Percentiles rank a stretch among this genome's conserved stretches.
Conservation (phyloP, 768 basidiomycete species). For the Hydnomerulius pinastri region DNA sequence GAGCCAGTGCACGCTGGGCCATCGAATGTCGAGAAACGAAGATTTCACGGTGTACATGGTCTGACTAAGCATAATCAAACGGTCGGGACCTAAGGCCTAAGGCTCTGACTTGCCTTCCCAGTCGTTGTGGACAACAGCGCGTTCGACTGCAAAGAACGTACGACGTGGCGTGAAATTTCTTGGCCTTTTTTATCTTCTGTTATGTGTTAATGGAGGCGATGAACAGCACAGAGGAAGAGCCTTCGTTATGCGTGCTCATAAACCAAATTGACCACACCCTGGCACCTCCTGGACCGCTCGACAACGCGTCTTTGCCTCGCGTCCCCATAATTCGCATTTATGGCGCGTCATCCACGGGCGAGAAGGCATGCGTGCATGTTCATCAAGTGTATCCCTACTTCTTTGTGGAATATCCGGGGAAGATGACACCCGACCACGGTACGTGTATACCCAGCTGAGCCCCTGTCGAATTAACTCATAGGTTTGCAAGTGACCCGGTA, state of each 20-base stretch:
- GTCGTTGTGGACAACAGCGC: too few relatives aligned
- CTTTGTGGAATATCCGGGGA: slow-evolving; percentile 79
- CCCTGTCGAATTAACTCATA: slow-evolving; percentile 3
- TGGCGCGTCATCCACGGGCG: slow-evolving; percentile 75
- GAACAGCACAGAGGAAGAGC: slow-evolving; percentile 15
- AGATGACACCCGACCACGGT: slow-evolving; percentile 67
- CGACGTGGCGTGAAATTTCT: not conserved
- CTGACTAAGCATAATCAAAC: not conserved
- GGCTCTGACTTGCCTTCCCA: too few relatives aligned
- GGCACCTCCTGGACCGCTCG: slow-evolving; percentile 58
- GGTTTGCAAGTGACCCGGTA: slow-evolving; percentile 65
- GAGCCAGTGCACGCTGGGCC: too few relatives aligned
- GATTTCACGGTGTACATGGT: slow-evolving; percentile 86
- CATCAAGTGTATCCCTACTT: slow-evolving; percentile 96
- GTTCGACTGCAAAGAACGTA: slow-evolving; percentile 70
- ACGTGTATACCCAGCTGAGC: slow-evolving; percentile 18
- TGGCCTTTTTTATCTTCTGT: slow-evolving; percentile 41
- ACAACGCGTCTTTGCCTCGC: slow-evolving; percentile 58
- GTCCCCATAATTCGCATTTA: slow-evolving; percentile 87
- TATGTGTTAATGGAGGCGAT: slow-evolving; percentile 67
- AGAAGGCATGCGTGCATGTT: slow-evolving; percentile 83
- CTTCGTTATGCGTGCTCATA: slow-evolving; percentile 44
- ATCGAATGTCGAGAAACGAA: slow-evolving; percentile 57
- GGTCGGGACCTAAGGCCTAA: too few relatives aligned
- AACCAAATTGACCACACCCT: slow-evolving; percentile 68